These are phyloP conservation scores for Calvatia gigantea DNA, from an alignment of 768 basidiomycete species.

Conservation along the genomic window DNA sequence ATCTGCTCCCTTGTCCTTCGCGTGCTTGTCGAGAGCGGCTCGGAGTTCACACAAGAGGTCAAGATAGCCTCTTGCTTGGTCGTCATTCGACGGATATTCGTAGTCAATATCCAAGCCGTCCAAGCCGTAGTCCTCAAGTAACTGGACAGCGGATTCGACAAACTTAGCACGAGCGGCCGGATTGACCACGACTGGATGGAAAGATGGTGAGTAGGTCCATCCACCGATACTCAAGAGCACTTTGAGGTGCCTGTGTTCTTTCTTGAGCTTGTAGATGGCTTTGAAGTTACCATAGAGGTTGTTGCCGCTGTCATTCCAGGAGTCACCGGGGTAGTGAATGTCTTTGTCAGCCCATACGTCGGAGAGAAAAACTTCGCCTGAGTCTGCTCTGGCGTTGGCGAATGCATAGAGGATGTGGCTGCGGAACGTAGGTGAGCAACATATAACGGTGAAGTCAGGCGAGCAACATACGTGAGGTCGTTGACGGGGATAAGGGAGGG, in stretches of 20 bases:
- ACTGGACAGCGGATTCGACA: constrained; percentile 70
- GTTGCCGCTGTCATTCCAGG: constrained; percentile 87
- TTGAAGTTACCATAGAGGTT: constrained; percentile 97
- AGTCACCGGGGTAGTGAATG: constrained; percentile 93
- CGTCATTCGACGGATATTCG: constrained; percentile 82
- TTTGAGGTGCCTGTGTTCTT: constrained; percentile 76
- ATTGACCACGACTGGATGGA: constrained; percentile 77
- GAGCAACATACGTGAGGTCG: constrained; percentile 72
- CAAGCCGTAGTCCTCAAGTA: constrained; percentile 89
- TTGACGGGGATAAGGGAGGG: constrained; percentile 79
- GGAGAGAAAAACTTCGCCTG: constrained; percentile 84
- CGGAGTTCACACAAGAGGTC: constrained; percentile 78
- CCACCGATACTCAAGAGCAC: constrained; percentile 89
- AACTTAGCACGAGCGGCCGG: constrained; percentile 66
- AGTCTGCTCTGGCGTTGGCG: constrained; percentile 79
- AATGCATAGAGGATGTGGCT: constrained; percentile 93
- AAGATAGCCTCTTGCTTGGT: constrained; percentile 81
- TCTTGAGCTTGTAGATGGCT: constrained; percentile 88
- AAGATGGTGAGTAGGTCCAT: constrained; percentile 88
- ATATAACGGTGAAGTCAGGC: constrained; percentile 8
- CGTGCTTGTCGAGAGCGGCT: constrained; percentile 70
- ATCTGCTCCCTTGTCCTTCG: constrained; percentile 47
- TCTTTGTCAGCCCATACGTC: constrained; percentile 96
- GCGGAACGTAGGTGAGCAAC: constrained; percentile 3
- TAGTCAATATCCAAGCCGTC: constrained; percentile 94